Evolutionary conservation across 1,284 basidiomycete species (phyloP).

Genomic region (Marasmius tenuissimus): DNA sequence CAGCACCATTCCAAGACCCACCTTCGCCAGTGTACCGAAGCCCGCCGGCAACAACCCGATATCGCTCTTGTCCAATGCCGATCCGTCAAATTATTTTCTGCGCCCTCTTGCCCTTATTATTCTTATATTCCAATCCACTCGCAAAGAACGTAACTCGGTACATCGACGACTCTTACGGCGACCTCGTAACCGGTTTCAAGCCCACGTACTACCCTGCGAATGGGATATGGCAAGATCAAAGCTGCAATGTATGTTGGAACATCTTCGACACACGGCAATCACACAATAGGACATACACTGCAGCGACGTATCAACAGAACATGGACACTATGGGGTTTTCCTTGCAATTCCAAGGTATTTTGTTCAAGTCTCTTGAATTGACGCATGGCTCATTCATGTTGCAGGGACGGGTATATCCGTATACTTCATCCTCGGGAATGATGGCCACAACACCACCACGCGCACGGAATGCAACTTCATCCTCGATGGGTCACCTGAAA

Average conservation of each 20-base stretch:
- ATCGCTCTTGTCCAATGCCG: no score
- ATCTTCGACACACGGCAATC: background rate
- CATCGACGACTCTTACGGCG: background rate
- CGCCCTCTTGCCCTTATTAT: no score
- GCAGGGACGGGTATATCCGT: background rate
- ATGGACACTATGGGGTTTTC: background rate
- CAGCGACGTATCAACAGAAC: background rate
- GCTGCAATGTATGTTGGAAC: background rate
- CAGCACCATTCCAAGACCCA: no score
- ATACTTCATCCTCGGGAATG: background rate
- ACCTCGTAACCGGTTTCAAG: background rate
- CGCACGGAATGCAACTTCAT: background rate
- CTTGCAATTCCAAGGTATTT: background rate
- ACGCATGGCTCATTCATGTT: background rate
- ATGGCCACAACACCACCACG: background rate
- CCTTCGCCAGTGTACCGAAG: no score
- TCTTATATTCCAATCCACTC: no score
- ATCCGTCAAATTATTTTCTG: no score
- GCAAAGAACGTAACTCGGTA: background rate
- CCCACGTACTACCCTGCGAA: background rate
- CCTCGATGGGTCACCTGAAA: background rate
- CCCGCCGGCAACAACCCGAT: no score
- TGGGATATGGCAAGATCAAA: background rate
- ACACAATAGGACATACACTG: background rate
- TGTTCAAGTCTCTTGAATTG: background rate